A percentile compares a stretch with the other conserved stretches of the same genome.
phyloP scores from a whole-genome alignment of 495 filamentous ascomycete genomes.

The Penicillium subrubescens region DNA sequence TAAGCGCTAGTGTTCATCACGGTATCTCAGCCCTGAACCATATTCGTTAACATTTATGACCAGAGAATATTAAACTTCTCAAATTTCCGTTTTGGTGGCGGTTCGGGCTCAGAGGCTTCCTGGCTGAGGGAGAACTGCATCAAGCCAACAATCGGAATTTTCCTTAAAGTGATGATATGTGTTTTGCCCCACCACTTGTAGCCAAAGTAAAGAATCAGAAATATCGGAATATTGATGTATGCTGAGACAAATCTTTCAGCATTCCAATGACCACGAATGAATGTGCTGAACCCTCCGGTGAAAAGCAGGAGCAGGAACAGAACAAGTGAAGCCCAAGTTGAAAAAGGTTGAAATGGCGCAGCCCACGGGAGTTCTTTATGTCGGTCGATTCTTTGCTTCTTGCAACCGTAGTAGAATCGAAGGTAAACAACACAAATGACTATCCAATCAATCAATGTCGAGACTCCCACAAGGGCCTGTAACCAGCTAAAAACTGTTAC shows the following conservation, averaged over 20 bases:
- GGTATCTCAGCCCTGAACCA: not conserved
- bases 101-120: constrained; percentile 24
- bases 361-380: constrained; percentile 47
- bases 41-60: constrained; percentile 11
- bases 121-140: constrained; percentile 16
- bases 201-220: not conserved
- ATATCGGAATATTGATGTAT: constrained; percentile 35
- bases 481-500: constrained; percentile 61
- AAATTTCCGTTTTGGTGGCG: constrained; percentile 13
- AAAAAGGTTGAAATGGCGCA: constrained; percentile 52
- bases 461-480: constrained; percentile 53
- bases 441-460: constrained; percentile 56
- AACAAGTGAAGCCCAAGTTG: constrained; percentile 48
- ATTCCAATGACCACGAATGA: constrained; percentile 53
- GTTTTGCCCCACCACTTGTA: constrained; percentile 39
- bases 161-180: constrained; percentile 50
- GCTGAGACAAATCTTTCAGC: constrained; percentile 31
- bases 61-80: constrained; percentile 28
- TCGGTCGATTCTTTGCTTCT: constrained; percentile 47
- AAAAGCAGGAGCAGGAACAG: constrained; percentile 48
- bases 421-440: constrained; percentile 56
- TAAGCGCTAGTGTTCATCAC: not conserved
- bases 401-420: constrained; percentile 54
- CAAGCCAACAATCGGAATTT: constrained; percentile 39
- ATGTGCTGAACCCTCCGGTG: constrained; percentile 33